Evolutionary conservation across 1,284 basidiomycete genomes (phyloP), one percentile per base, ranked within the genome.

Genomic region (Moniliella sp.): DNA sequence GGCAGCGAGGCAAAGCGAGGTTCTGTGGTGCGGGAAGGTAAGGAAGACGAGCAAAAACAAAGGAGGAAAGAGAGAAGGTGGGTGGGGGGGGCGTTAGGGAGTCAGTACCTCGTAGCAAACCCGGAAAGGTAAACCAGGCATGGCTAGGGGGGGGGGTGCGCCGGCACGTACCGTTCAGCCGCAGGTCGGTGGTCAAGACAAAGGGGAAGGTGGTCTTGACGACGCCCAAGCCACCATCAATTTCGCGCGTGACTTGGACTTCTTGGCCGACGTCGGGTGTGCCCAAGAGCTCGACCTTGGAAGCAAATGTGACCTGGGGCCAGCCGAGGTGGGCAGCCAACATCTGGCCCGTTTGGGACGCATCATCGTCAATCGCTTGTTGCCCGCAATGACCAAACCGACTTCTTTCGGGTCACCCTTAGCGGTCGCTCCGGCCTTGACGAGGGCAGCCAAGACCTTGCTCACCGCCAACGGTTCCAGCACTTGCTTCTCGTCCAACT

Each of bases 291-390:
- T 76, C 76, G 13, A 97, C 65, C 64, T 82, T 82, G 63, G 78
- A 83, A 30, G 84, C 88, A 61, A 84, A 97, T 43, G 81, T 86
- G 31, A 80, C 88, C 65, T 97, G 88, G 7, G 78, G 72, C 80
- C 84, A 94, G 29, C 75, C 74, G 48, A 93, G 64, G 50, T 94
- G 66, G 2, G 83, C 88, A 12, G 88, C 86, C 25, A 97, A 70
- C 80, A 94, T 94, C 60, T 93, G 86, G 1, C 88, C 88, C 5
- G 88, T 94, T 65, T 86, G 77, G n/a, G 81, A 80, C 3, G 80
- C 71, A 62, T 97, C 88, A 50, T 91, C 86, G 64, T 97, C 88
- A 49, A 97, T 97, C 8, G 88, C 78, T 64, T 97, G 88, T 97
- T 97, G n/a, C 91, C 88, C 65, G 93, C 70, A 42, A 97, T 84